Evolutionary conservation across 805 yeast genomes (phyloP), one percentile per base, ranked within the genome.

Genomic region (Yamadazyma sp.): DNA sequence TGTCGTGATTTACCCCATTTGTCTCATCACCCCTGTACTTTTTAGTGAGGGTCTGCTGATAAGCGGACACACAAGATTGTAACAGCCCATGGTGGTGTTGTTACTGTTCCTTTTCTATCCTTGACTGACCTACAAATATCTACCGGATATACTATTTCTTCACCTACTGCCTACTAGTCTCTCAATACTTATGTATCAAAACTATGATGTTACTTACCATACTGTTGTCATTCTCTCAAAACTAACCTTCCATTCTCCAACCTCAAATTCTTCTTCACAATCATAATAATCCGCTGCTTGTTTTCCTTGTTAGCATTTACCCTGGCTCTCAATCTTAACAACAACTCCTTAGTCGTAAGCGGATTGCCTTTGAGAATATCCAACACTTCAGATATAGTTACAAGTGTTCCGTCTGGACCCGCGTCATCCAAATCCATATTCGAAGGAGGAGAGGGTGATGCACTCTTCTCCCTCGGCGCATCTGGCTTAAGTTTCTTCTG

Each of bases 371-470:
- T 65, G 9, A 89, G 80, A 24, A 83, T 73, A 20, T 67, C 70
- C 44, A 82, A 73, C 37, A 90, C 84, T 52, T 87, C 95, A 32
- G 74, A 78, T 23, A 78, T 82, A 0, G 90, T 83, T 12, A 86
- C 77, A 32, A 84, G 55, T 22, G 59, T 56, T 23, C 61, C 60
- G 36, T 62, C 63, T 3, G 64, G 62, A 1, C 73, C 73, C 3
- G 69, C 42, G 14, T 61, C 53, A 40, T 60, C 52, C 43, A 67
- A 53, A 46, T 64, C 69, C 5, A 48, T 45, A 20, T 40, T 33
- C 6, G 49, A 32, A 3, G 40, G 24, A 1, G 48, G 46, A 1
- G 41, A 26, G 15, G 57, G 51, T 6, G 61, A 48, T 11, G 19
- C 15, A 19, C 44, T 38, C 12, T 30, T 42, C 28, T 48, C 57